Conservation (phyloP, 2,329 filamentous ascomycete genomes). For the Furcasterigmium furcatum region DNA sequence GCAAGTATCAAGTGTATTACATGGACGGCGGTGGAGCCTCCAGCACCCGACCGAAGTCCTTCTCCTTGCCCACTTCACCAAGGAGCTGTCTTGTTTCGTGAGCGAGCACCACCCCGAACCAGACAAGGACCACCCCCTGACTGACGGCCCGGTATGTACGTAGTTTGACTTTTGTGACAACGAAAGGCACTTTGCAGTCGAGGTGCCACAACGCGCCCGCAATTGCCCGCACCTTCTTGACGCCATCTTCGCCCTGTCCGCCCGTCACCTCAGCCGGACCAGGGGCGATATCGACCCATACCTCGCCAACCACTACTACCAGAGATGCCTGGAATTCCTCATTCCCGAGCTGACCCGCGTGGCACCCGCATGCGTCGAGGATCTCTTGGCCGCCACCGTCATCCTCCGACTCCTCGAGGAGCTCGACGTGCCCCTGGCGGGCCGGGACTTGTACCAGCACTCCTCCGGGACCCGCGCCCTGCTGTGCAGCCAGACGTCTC, state of each 20-base stretch:
- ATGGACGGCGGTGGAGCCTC: background rate
- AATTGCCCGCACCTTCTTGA: slow-evolving; percentile 47
- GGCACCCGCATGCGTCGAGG: slow-evolving; percentile 41
- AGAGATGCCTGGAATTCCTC: slow-evolving; percentile 36
- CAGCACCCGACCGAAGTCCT: background rate
- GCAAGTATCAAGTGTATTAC: too few species aligned
- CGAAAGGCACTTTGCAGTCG: slow-evolving; percentile 40
- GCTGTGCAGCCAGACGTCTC: slow-evolving; percentile 35
- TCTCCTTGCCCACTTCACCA: background rate
- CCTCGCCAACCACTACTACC: slow-evolving; percentile 50
- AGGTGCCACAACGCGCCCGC: slow-evolving; percentile 48
- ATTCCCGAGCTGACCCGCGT: slow-evolving; percentile 43
- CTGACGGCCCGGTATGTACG: too few species aligned
- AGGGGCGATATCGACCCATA: slow-evolving; percentile 38
- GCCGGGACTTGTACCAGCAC: slow-evolving; percentile 42
- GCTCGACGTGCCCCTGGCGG: slow-evolving; percentile 32
- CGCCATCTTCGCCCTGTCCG: slow-evolving; percentile 51
- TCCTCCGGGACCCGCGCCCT: slow-evolving; percentile 42
- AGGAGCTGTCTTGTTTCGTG: background rate
- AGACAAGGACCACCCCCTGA: background rate
- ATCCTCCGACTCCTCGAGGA: slow-evolving; percentile 56
- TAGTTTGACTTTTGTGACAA: slow-evolving; percentile 12
- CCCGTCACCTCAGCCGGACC: slow-evolving; percentile 46
- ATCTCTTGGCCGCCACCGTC: slow-evolving; percentile 51
- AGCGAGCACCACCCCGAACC: background rate